Evolutionary conservation across 139 green algal genomes (phyloP).

Genomic region (Chlamydomonas sp.): DNA sequence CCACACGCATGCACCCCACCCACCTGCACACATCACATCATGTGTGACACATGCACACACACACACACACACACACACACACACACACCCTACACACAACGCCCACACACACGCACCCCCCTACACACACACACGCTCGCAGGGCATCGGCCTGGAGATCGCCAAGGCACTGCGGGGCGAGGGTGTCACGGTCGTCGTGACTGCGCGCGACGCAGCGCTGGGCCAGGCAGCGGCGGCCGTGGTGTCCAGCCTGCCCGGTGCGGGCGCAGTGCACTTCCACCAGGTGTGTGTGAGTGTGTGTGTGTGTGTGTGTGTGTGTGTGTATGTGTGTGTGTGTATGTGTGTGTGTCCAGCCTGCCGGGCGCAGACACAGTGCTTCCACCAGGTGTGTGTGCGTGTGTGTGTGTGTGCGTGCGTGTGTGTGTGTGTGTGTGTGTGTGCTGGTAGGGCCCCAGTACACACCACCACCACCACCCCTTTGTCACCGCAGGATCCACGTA

Average conservation of each 20-base stretch:
- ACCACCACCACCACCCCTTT: too few species aligned
- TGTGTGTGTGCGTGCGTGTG: too few species aligned
- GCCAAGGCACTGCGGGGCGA: constrained; percentile 36
- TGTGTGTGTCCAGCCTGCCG: background rate
- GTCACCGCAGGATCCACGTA: too few species aligned
- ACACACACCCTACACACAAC: background rate
- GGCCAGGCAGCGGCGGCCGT: constrained; percentile 33
- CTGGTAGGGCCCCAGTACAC: too few species aligned
- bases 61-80: background rate
- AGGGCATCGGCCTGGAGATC: constrained; percentile 62
- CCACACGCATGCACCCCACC: background rate
- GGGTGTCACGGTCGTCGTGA: constrained; percentile 42
- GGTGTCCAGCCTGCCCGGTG: too few species aligned
- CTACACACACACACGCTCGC: constrained; percentile 3
- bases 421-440: too few species aligned
- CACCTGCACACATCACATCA: background rate
- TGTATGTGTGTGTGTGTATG: background rate
- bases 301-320: background rate
- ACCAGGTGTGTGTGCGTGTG: background rate
- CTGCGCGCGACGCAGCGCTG: constrained; percentile 36
- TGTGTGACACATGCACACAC: background rate
- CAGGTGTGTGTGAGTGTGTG: background rate
- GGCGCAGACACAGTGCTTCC: background rate
- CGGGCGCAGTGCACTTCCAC: background rate
- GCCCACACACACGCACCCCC: background rate